Conservation (phyloP, 2,329 filamentous ascomycete genomes). For the Trichophyton equinum region DNA sequence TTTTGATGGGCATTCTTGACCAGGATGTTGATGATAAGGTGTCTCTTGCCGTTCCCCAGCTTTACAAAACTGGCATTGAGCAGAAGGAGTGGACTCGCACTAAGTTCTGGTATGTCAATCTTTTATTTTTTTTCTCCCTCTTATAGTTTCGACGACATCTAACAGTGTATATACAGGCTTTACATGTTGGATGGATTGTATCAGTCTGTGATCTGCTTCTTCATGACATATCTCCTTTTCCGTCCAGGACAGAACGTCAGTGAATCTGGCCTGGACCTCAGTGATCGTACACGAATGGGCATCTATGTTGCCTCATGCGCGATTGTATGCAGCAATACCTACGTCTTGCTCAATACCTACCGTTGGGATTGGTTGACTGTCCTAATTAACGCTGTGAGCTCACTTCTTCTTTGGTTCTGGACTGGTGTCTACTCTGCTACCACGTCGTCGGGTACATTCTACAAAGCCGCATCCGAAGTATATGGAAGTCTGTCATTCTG, state of each 20-base stretch:
- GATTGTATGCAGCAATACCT: slow-evolving; percentile 80
- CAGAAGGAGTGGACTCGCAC: slow-evolving; percentile 87
- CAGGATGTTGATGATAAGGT: slow-evolving; percentile 94
- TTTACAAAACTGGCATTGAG: slow-evolving; percentile 92
- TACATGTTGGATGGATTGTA: slow-evolving; percentile 95
- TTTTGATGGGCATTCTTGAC: slow-evolving; percentile 90
- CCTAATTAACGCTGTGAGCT: slow-evolving; percentile 68
- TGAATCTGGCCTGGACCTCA: slow-evolving; percentile 59
- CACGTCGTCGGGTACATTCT: slow-evolving; percentile 52
- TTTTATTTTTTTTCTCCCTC: neutral
- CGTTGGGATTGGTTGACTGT: slow-evolving; percentile 96
- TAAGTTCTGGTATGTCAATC: slow-evolving; percentile 75
- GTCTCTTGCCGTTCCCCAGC: slow-evolving; percentile 83
- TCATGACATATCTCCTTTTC: slow-evolving; percentile 77
- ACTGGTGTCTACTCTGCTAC: slow-evolving; percentile 72
- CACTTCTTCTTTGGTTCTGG: slow-evolving; percentile 86
- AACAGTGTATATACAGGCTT: slow-evolving; percentile 40
- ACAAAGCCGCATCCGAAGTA: slow-evolving; percentile 62
- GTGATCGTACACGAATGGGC: slow-evolving; percentile 73
- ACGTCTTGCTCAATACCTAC: slow-evolving; percentile 92
- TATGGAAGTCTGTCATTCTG: slow-evolving; percentile 78
- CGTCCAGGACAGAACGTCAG: slow-evolving; percentile 55
- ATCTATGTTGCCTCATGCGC: slow-evolving; percentile 74
- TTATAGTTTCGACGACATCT: slow-evolving; percentile 2
- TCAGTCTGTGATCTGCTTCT: slow-evolving; percentile 88